phyloP scores from a whole-genome alignment of 2,329 filamentous ascomycete genomes.

The Cryoendolithus antarcticus region DNA sequence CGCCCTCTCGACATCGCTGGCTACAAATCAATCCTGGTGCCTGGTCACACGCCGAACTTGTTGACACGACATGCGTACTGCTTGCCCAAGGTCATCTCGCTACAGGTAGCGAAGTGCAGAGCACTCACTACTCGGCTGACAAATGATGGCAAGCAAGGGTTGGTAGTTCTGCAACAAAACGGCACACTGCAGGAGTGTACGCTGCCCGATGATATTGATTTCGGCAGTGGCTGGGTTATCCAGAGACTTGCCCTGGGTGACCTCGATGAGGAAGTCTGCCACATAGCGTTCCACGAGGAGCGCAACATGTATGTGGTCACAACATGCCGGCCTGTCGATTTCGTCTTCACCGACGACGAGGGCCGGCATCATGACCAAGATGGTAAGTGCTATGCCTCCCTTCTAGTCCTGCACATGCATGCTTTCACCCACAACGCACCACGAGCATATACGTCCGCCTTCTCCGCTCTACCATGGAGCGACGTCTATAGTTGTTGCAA shows the following conservation, averaged over 20 bases:
- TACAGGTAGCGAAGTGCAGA: constrained; percentile 1
- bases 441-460: constrained; percentile 15
- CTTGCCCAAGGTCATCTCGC: constrained; percentile 48
- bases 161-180: constrained; percentile 46
- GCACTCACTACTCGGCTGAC: constrained; percentile 6
- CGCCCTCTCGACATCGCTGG: constrained; percentile 55
- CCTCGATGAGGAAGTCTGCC: constrained; percentile 50
- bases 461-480: constrained; percentile 10
- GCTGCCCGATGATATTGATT: constrained; percentile 53
- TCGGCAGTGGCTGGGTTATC: constrained; percentile 66
- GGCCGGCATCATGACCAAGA: constrained; percentile 68
- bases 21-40: constrained; percentile 70
- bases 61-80: constrained; percentile 72
- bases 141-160: constrained; percentile 37
- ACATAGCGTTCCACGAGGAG: constrained; percentile 65
- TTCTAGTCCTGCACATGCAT: background rate
- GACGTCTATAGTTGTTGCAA: constrained; percentile 19
- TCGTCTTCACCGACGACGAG: constrained; percentile 77
- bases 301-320: constrained; percentile 68
- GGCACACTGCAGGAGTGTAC: constrained; percentile 64
- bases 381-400: constrained; percentile 32
- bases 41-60: constrained; percentile 68
- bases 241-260: constrained; percentile 53
- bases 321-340: constrained; percentile 55
- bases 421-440: constrained; percentile 6